phyloP scores from a whole-genome alignment of 768 basidiomycete species.

The Mycena epipterygia region DNA sequence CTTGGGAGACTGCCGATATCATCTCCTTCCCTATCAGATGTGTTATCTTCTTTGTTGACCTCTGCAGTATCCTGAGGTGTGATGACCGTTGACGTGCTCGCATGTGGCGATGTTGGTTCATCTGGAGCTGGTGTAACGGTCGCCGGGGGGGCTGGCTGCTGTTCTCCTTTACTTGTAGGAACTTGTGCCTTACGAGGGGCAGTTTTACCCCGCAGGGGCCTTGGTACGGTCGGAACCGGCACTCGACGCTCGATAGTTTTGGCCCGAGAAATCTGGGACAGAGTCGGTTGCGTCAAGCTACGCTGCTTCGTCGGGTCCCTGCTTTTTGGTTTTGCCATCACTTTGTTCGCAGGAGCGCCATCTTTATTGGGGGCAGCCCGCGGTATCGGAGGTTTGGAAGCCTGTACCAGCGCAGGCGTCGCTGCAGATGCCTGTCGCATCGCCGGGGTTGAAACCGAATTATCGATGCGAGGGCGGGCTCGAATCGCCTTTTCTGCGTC shows the following conservation, averaged over 20 bases:
- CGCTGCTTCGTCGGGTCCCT: constrained; percentile 29
- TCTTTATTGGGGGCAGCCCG: constrained; percentile 10
- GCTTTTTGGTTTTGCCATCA: constrained; percentile 9
- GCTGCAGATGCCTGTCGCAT: constrained; percentile 24
- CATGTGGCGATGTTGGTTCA: neutral
- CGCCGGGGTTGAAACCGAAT: constrained; percentile 30
- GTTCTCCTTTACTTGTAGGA: neutral
- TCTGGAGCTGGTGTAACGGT: constrained; percentile 1
- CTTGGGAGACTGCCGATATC: neutral
- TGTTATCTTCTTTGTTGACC: neutral
- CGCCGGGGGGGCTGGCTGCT: neutral
- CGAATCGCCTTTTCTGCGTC: constrained; percentile 27
- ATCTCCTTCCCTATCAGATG: neutral
- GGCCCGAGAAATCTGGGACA: constrained; percentile 32
- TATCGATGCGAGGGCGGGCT: constrained; percentile 23
- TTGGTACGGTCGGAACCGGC: constrained; percentile 21
- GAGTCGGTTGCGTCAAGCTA: constrained; percentile 27
- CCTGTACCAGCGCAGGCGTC: neutral
- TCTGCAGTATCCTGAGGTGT: neutral
- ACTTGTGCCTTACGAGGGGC: constrained; percentile 16
- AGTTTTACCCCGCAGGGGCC: constrained; percentile 8
- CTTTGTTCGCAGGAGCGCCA: neutral
- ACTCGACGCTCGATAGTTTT: constrained; percentile 32
- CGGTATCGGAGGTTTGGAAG: constrained; percentile 8
- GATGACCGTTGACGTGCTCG: neutral